Evolutionary conservation across 805 yeast genomes (phyloP).

Genomic region (Isabelozyma gotoi): DNA sequence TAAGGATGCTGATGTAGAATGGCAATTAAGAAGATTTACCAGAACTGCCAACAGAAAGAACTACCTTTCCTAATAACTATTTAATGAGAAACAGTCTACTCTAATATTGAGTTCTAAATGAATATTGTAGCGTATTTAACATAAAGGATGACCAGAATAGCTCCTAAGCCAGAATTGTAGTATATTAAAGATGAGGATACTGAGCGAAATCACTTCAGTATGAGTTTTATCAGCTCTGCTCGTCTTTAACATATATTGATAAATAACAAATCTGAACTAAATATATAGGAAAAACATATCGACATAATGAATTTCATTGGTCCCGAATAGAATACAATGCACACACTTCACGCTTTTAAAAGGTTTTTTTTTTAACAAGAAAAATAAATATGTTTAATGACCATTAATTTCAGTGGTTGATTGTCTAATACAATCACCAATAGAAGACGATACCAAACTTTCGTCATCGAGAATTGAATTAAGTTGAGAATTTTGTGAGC

Average conservation of each 20-base stretch:
- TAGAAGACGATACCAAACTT: constrained; percentile 35
- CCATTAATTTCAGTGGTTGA: constrained; percentile 38
- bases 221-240: not conserved
- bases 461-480: constrained; percentile 26
- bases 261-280: not conserved
- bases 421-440: constrained; percentile 42
- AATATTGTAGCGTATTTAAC: no score
- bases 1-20: constrained; percentile 96
- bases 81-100: no score
- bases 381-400: constrained; percentile 2
- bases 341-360: not conserved
- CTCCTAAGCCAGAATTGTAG: no score
- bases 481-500: constrained; percentile 7
- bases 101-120: no score
- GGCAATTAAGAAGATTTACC: constrained; percentile 90
- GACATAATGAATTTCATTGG: no score
- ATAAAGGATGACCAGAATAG: no score
- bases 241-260: not conserved
- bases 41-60: constrained; percentile 96
- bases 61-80: constrained; percentile 47
- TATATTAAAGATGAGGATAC: no score
- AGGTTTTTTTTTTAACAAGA: no score
- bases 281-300: not conserved
- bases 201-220: no score
- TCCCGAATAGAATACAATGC: not conserved